Evolutionary conservation across 1,284 basidiomycete genomes (phyloP).

Genomic region (Agroathelia rolfsii): DNA sequence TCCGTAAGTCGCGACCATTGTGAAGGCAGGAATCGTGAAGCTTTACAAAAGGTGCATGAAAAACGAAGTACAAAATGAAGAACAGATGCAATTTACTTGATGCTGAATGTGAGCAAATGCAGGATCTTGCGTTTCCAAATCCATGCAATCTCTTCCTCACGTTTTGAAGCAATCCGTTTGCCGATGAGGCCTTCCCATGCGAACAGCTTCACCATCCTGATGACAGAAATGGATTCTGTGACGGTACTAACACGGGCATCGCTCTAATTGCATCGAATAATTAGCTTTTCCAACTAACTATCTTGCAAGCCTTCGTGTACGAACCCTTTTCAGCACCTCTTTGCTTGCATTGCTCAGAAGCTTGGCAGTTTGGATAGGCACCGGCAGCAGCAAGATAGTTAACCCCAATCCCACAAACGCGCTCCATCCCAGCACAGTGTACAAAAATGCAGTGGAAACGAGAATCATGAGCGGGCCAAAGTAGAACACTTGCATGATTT

Average conservation of each 20-base stretch:
- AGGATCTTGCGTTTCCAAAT: constrained; percentile 14
- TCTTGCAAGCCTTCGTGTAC: constrained; percentile 3
- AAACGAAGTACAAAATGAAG: constrained; percentile 1
- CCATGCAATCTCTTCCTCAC: constrained; percentile 26
- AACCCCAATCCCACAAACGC: constrained; percentile 40
- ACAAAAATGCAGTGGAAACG: constrained; percentile 20
- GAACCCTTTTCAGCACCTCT: constrained; percentile 22
- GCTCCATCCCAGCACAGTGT: constrained; percentile 33
- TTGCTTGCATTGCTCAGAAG: constrained; percentile 18
- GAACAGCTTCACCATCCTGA: constrained; percentile 54
- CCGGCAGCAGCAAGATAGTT: constrained; percentile 42
- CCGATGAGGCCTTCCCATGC: constrained; percentile 44
- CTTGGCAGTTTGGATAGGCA: constrained; percentile 28
- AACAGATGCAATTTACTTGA: background rate
- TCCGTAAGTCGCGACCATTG: constrained; percentile 35
- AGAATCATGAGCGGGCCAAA: background rate
- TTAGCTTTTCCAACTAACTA: constrained; percentile 15
- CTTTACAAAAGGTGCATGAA: constrained; percentile 15
- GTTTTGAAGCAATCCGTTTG: constrained; percentile 32
- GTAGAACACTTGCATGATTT: constrained; percentile 4
- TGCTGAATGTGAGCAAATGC: background rate
- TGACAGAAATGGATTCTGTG: constrained; percentile 33
- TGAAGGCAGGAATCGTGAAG: constrained; percentile 30
- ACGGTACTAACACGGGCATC: constrained; percentile 40
- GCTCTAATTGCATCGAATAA: constrained; percentile 23